A percentile compares a stretch with the other conserved stretches of the same genome.
phyloP scores from a whole-genome alignment of 2,329 filamentous ascomycete species.

The Diplodia scrobiculata region DNA sequence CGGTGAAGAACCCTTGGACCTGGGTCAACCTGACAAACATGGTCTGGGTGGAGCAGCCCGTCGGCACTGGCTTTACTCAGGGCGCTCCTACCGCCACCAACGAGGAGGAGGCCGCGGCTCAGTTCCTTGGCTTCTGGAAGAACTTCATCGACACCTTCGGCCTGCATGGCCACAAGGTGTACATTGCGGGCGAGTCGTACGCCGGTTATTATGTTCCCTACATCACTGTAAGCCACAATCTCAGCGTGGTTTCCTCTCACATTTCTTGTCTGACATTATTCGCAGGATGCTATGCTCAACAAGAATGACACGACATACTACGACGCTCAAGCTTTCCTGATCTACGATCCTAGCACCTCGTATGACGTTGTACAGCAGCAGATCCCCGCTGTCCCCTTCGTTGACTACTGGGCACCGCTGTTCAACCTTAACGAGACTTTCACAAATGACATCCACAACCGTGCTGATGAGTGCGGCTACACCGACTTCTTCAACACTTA shows the following conservation, averaged over 20 bases:
- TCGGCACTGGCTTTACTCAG: slow-evolving; percentile 68
- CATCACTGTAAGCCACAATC: slow-evolving; percentile 40
- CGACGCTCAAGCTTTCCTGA: slow-evolving; percentile 59
- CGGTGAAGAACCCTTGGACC: slow-evolving; percentile 49
- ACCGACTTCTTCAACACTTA: slow-evolving; percentile 62
- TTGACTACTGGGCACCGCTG: slow-evolving; percentile 62
- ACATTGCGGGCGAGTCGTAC: slow-evolving; percentile 68
- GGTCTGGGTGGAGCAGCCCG: slow-evolving; percentile 71
- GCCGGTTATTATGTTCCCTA: slow-evolving; percentile 61
- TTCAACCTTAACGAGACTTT: slow-evolving; percentile 67
- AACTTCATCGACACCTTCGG: slow-evolving; percentile 73
- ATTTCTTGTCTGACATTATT: slow-evolving; percentile 42
- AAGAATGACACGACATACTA: slow-evolving; percentile 67
- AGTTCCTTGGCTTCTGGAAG: slow-evolving; percentile 77
- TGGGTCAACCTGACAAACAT: slow-evolving; percentile 71
- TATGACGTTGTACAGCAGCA: slow-evolving; percentile 56
- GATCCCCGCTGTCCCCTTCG: slow-evolving; percentile 59
- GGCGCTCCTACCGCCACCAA: slow-evolving; percentile 65
- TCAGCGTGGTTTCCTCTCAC: slow-evolving; percentile 63
- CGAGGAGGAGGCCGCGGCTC: slow-evolving; percentile 67
- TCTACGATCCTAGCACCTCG: slow-evolving; percentile 70
- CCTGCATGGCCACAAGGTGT: slow-evolving; percentile 68
- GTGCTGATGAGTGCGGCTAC: slow-evolving; percentile 63
- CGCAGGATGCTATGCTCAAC: slow-evolving; percentile 68
- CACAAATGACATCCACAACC: slow-evolving; percentile 55